Base-by-base conservation (phyloP, 1,284 basidiomycete species). In the Cutaneotrichosporon cutaneum region DNA sequence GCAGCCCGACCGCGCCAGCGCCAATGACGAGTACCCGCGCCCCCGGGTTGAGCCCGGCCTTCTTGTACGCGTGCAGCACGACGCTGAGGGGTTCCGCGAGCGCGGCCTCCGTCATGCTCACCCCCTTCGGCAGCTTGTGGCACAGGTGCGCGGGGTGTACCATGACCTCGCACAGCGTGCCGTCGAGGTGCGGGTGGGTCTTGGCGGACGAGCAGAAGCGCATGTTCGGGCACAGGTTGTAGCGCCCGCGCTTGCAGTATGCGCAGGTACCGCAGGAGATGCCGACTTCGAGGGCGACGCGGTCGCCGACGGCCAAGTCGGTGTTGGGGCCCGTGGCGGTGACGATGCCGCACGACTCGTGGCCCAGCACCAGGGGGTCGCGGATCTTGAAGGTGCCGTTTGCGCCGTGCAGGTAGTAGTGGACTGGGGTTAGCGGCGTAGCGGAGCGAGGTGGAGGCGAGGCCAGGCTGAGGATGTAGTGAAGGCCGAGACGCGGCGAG, bases 201-300 rank as follows among this genome's bases (percentile, higher is more conserved):
- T 94, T 92, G 51, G 94, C 94, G 58, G 87, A 89, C 64, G 86
- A 88, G 72, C 89, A 90, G 81, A 97, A 98, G 64, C 91, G 86
- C 87, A 98, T 78, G 53, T 73, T 68, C 5, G 87, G 87, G 84
- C 94, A 98, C 62, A 98, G 86, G 82, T 98, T 97, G 83, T 97
- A 98, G 44, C 91, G 85, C n/a, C 90, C 91, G 54, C 83, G 83
- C 63, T 80, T 78, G 72, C 81, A 81, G 60, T 67, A 72, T 27
- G 74, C 70, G 71, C 83, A 84, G 51, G 82, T 82, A 62, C 85
- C 86, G 82, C 94, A 97, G 83, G 88, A 88, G 72, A 94, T 85
- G 45, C 94, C 94, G 13, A 92, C 90, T 78, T 98, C 94, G 74
- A 97, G 90, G 18, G 94, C 94, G 56, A 98, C 93, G 54, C 91